A percentile compares a stretch with the other conserved stretches of the same genome.
Evolutionary conservation across 805 yeast genomes (phyloP).

Genomic region (Barnettozyma wickerhamii): DNA sequence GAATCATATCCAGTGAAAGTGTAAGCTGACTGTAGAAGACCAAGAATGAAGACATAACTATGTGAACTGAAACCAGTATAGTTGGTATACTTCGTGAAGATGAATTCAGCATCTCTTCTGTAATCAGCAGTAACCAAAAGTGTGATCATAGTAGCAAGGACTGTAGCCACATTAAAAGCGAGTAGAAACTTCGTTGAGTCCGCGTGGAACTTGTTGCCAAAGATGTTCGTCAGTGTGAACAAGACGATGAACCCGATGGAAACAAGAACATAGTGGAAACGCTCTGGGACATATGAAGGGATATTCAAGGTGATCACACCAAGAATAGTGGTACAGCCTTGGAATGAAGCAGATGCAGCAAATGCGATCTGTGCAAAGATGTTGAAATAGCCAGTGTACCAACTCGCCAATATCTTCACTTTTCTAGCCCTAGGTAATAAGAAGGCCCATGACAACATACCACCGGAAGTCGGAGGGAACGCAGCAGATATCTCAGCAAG

Average conservation of each 20-base stretch:
- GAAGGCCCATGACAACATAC: conserved; percentile 33
- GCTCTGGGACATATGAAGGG: conserved; percentile 14
- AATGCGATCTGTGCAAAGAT: conserved; percentile 26
- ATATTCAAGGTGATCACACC: conserved; percentile 20
- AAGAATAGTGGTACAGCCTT: conserved; percentile 22
- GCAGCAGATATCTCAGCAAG: conserved; percentile 32
- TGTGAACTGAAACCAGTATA: conserved; percentile 23
- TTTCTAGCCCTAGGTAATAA: conserved; percentile 24
- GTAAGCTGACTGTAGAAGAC: conserved; percentile 24
- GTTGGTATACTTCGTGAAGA: conserved; percentile 24
- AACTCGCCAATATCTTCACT: conserved; percentile 26
- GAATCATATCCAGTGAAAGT: conserved; percentile 32
- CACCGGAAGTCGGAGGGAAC: conserved; percentile 31
- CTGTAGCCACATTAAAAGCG: conserved; percentile 18
- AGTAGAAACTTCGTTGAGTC: conserved; percentile 18
- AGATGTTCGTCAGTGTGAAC: conserved; percentile 21
- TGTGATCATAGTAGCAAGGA: conserved; percentile 17
- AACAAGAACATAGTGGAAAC: conserved; percentile 21
- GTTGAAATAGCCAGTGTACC: conserved; percentile 28
- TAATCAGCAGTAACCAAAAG: conserved; percentile 20
- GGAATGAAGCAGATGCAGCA: conserved; percentile 25
- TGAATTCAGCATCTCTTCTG: conserved; percentile 23
- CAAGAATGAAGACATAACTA: conserved; percentile 25
- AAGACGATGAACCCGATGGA: conserved; percentile 23
- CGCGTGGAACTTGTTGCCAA: conserved; percentile 22